Percentiles rank a stretch among this genome's conserved stretches.
These are phyloP conservation scores for Xylaria castorea DNA, from an alignment of 495 filamentous ascomycete genomes.

Conservation along the genomic window DNA sequence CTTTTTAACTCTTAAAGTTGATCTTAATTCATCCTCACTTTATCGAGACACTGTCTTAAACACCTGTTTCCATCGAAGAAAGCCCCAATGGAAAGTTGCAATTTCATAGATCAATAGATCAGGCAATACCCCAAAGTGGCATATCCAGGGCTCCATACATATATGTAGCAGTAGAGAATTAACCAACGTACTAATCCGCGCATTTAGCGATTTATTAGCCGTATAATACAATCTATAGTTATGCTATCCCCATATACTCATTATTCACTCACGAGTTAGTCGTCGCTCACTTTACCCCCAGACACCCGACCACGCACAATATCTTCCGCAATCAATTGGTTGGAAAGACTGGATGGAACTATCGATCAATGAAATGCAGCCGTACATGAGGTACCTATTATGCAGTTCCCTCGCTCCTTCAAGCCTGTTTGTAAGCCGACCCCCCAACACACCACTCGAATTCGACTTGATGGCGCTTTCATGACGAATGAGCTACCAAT, in stretches of 20 bases:
- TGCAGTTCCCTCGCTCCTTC: neutral
- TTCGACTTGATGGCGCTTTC: neutral
- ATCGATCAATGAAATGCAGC: slow-evolving; percentile 5
- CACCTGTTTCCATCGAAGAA: neutral
- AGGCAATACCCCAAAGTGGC: no score
- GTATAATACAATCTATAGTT: neutral
- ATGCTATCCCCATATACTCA: neutral
- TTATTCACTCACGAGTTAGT: neutral
- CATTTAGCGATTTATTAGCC: neutral
- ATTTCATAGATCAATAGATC: no score
- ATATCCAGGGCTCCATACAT: no score
- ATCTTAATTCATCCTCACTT: neutral
- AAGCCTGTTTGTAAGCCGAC: neutral
- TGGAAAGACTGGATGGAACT: neutral
- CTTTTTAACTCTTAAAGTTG: neutral
- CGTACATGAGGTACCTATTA: neutral
- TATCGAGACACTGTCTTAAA: neutral
- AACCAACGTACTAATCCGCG: neutral
- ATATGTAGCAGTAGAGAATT: neutral
- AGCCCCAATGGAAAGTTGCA: neutral
- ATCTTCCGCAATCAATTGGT: neutral
- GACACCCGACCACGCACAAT: neutral
- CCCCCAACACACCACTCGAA: neutral
- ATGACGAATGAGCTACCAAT: neutral
- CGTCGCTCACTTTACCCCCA: neutral